Evolutionary conservation across 1,139 yeast genomes (phyloP).

Genomic region (Zhuliangozyma parablackwelliae): DNA sequence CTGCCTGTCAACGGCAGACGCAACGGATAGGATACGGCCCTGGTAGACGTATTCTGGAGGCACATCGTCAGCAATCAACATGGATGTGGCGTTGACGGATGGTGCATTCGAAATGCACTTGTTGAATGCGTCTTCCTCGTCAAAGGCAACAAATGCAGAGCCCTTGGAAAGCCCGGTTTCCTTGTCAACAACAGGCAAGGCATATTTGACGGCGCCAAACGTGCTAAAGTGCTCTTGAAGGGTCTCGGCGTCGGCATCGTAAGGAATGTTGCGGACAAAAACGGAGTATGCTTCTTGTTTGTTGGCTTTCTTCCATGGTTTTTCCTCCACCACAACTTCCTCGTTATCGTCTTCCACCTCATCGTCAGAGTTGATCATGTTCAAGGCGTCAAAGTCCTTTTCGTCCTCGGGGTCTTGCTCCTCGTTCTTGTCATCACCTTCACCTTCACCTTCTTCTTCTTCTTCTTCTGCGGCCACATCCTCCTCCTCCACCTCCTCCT

Average conservation of each 20-base stretch:
- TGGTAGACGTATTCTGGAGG: slow-evolving; percentile 85
- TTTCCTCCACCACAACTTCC: slow-evolving; percentile 24
- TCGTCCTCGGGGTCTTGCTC: slow-evolving; percentile 33
- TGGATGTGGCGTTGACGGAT: slow-evolving; percentile 64
- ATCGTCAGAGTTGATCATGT: slow-evolving; percentile 14
- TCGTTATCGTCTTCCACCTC: slow-evolving; percentile 26
- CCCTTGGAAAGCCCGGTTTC: slow-evolving; percentile 87
- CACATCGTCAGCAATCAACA: slow-evolving; percentile 88
- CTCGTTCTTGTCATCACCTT: slow-evolving; percentile 4
- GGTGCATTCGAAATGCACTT: slow-evolving; percentile 80
- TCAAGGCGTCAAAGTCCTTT: slow-evolving; percentile 30
- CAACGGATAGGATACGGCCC: slow-evolving; percentile 80
- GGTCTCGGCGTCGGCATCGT: slow-evolving; percentile 82
- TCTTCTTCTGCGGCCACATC: slow-evolving; percentile 21
- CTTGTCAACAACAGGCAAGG: slow-evolving; percentile 86
- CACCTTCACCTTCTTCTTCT: slow-evolving; percentile 11
- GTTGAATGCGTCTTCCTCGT: slow-evolving; percentile 54
- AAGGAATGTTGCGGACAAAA: slow-evolving; percentile 90
- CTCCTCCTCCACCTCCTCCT: slow-evolving; percentile 22
- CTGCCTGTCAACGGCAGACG: slow-evolving; percentile 83
- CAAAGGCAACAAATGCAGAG: slow-evolving; percentile 90
- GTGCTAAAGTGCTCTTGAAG: slow-evolving; percentile 66
- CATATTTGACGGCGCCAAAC: slow-evolving; percentile 88
- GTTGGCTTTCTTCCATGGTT: slow-evolving; percentile 41
- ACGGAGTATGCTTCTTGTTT: slow-evolving; percentile 67